These are phyloP conservation scores for Linnemannia exigua DNA, from an alignment of 192 early-diverging fungal genomes.

Conservation along the genomic window DNA sequence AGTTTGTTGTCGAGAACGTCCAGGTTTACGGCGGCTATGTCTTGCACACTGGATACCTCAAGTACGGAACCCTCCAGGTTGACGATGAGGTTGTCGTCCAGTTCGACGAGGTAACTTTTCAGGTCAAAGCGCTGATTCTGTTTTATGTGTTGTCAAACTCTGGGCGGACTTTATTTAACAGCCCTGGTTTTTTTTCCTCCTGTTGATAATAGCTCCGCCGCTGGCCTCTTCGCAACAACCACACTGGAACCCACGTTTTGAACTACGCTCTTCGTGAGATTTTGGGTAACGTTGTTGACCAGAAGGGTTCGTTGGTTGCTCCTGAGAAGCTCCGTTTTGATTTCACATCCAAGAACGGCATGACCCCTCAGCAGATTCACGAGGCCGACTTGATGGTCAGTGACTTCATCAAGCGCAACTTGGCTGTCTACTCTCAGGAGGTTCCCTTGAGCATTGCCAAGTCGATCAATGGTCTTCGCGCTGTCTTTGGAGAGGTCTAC, in stretches of 20 bases:
- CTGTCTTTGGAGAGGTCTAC: slow-evolving; percentile 98
- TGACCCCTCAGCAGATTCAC: slow-evolving; percentile 51
- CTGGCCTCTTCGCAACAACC: slow-evolving; percentile 94
- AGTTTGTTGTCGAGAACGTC: slow-evolving; percentile 93
- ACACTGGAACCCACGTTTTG: slow-evolving; percentile 95
- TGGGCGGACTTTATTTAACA: background rate
- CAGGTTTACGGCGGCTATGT: slow-evolving; percentile 97
- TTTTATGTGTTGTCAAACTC: background rate
- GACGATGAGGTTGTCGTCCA: slow-evolving; percentile 80
- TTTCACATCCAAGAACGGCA: slow-evolving; percentile 84
- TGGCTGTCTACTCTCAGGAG: slow-evolving; percentile 85
- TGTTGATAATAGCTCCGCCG: slow-evolving; percentile 72
- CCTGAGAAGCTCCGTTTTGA: slow-evolving; percentile 98
- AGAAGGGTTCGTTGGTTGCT: slow-evolving; percentile 96
- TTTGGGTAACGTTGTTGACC: slow-evolving; percentile 84
- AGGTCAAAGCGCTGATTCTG: background rate
- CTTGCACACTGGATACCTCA: slow-evolving; percentile 94
- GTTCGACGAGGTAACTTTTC: slow-evolving; percentile 81
- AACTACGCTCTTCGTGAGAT: slow-evolving; percentile 95
- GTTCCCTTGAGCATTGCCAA: slow-evolving; percentile 86
- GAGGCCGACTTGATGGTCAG: slow-evolving; percentile 71
- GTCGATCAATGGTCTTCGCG: slow-evolving; percentile 92
- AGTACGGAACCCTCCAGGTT: slow-evolving; percentile 84
- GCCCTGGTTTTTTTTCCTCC: slow-evolving; percentile 1
- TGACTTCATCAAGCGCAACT: slow-evolving; percentile 81